These are phyloP conservation scores for Glycine soja DNA, from an alignment of 306 rosid genomes.

Conservation along the genomic window DNA sequence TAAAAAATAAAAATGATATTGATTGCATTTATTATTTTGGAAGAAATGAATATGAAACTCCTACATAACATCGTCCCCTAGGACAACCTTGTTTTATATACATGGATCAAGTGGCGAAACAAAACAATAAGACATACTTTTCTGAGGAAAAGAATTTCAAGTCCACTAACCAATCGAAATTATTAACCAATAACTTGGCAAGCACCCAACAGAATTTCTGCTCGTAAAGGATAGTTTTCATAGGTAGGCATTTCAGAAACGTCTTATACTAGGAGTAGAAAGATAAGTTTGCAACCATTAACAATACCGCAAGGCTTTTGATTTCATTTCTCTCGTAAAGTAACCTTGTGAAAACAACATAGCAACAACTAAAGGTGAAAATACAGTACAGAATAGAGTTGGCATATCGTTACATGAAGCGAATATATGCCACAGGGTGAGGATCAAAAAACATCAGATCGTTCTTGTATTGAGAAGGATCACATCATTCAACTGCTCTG, in stretches of 20 bases:
- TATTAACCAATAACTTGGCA: not conserved
- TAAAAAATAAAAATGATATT: too few species aligned
- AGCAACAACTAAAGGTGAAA: conserved; percentile 17
- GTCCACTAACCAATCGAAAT: not conserved
- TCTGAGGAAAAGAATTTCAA: not conserved
- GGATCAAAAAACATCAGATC: conserved; percentile 27
- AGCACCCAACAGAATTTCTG: conserved; percentile 5
- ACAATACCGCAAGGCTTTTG: not conserved
- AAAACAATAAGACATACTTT: not conserved
- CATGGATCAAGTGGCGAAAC: not conserved
- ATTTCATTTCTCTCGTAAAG: conserved; percentile 31
- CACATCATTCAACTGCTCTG: conserved; percentile 40
- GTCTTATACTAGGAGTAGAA: not conserved
- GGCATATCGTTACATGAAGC: conserved; percentile 31
- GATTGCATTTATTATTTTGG: too few species aligned
- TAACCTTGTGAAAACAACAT: conserved; percentile 1
- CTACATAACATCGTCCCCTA: too few species aligned
- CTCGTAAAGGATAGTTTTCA: not conserved
- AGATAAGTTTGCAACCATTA: not conserved
- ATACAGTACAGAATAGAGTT: conserved; percentile 35
- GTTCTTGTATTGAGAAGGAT: not conserved
- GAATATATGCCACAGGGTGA: conserved; percentile 28
- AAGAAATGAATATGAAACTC: too few species aligned
- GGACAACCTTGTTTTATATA: too few species aligned
- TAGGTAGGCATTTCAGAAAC: not conserved